A percentile compares a stretch with the other conserved stretches of the same genome.
phyloP scores from a whole-genome alignment of 2,329 filamentous ascomycete species.

The Talaromyces sp. region DNA sequence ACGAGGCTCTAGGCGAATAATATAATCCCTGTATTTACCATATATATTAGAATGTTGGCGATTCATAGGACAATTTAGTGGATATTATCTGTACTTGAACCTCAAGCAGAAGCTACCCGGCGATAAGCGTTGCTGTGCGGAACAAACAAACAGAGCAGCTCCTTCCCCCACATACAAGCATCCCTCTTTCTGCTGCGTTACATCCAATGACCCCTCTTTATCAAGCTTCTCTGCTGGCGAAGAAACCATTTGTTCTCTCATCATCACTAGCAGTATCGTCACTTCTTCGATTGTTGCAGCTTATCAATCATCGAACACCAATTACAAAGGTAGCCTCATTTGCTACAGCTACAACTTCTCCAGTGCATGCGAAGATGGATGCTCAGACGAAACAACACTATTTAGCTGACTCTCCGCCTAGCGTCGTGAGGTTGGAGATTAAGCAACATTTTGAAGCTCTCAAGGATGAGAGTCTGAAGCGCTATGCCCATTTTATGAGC shows the following conservation, averaged over 20 bases:
- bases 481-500: slow-evolving; percentile 88
- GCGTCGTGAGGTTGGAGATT: slow-evolving; percentile 82
- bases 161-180: not conserved
- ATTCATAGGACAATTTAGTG: not conserved
- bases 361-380: slow-evolving; percentile 34
- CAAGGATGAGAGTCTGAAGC: slow-evolving; percentile 63
- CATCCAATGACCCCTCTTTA: slow-evolving; percentile 23
- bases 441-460: slow-evolving; percentile 81
- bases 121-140: slow-evolving; percentile 1
- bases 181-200: not conserved
- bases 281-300: slow-evolving; percentile 15
- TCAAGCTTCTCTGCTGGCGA: slow-evolving; percentile 22
- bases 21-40: not conserved
- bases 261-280: slow-evolving; percentile 18
- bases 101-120: not conserved
- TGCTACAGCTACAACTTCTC: slow-evolving; percentile 9
- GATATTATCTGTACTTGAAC: not conserved
- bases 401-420: slow-evolving; percentile 85
- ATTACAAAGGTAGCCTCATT: not conserved
- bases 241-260: slow-evolving; percentile 15
- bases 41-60: not conserved
- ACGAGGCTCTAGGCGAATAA: not conserved
- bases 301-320: slow-evolving; percentile 17
- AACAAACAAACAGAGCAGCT: not conserved
- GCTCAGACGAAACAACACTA: slow-evolving; percentile 60